Evolutionary conservation across 148 eudicot genomes (phyloP).

Genomic region (Pouteria glomerata): DNA sequence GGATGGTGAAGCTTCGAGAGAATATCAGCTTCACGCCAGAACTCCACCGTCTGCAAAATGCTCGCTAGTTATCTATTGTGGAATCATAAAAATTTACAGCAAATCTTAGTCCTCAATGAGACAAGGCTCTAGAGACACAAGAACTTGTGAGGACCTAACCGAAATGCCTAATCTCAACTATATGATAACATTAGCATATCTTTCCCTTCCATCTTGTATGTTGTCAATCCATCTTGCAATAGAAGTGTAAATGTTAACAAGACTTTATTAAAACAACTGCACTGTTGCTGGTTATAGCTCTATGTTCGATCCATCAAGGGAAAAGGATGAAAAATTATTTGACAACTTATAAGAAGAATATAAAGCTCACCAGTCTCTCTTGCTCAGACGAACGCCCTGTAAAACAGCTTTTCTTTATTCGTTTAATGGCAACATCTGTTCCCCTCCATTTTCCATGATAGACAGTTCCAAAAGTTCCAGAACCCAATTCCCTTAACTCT

Average conservation of each 20-base stretch:
- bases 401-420: conserved; percentile 80
- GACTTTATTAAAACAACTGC: neutral
- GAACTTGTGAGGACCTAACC: conserved; percentile 4
- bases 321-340: neutral
- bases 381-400: conserved; percentile 87
- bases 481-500: conserved; percentile 65
- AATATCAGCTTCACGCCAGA: conserved; percentile 87
- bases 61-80: neutral
- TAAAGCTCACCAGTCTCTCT: conserved; percentile 62
- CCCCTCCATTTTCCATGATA: conserved; percentile 84
- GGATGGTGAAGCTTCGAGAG: conserved; percentile 86
- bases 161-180: neutral
- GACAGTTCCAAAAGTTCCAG: conserved; percentile 74
- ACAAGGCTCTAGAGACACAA: neutral
- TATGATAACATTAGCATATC: neutral
- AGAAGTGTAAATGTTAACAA: neutral
- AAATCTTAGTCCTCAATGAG: conserved; percentile 3
- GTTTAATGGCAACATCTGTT: conserved; percentile 69
- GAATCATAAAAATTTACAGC: neutral
- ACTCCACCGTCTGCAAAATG: conserved; percentile 48
- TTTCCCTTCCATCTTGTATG: neutral
- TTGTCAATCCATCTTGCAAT: neutral
- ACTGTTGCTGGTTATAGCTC: neutral
- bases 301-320: neutral
- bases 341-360: neutral